These are phyloP conservation scores for Withania somnifera DNA, from an alignment of 305 asterid species.

Conservation along the genomic window DNA sequence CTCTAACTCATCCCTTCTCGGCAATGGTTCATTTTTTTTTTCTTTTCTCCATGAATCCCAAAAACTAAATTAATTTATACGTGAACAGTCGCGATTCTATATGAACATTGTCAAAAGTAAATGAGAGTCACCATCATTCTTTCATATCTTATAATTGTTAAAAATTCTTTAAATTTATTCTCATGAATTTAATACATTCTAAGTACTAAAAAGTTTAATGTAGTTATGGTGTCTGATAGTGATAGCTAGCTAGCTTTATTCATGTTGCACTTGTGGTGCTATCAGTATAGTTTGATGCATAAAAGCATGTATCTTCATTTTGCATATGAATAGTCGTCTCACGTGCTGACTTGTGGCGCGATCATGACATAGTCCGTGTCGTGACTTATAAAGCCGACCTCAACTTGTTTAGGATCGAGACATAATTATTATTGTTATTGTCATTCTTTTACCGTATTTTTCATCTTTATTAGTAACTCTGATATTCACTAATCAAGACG, in stretches of 20 bases:
- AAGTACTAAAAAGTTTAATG: neutral
- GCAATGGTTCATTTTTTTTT: slow-evolving; percentile 12
- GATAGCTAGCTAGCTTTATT: neutral
- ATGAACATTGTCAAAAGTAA: neutral
- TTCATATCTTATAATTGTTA: neutral
- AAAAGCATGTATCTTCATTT: too few species aligned
- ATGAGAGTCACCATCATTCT: neutral
- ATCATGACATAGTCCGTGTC: neutral
- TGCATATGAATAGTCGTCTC: too few species aligned
- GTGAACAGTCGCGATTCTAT: neutral
- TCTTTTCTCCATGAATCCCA: neutral
- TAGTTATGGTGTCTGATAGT: neutral
- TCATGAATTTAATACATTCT: neutral
- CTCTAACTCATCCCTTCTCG: neutral
- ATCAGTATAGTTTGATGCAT: too few species aligned
- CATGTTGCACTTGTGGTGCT: too few species aligned
- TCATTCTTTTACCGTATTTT: neutral
- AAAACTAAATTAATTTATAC: neutral
- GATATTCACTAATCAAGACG: neutral
- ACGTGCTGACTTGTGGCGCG: neutral
- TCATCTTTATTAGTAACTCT: neutral
- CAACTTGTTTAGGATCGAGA: neutral
- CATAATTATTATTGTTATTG: neutral
- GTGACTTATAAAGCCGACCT: neutral
- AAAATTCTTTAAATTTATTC: neutral